Base-by-base conservation (phyloP, 2,329 filamentous ascomycete genomes). In the Penicillium sp. region DNA sequence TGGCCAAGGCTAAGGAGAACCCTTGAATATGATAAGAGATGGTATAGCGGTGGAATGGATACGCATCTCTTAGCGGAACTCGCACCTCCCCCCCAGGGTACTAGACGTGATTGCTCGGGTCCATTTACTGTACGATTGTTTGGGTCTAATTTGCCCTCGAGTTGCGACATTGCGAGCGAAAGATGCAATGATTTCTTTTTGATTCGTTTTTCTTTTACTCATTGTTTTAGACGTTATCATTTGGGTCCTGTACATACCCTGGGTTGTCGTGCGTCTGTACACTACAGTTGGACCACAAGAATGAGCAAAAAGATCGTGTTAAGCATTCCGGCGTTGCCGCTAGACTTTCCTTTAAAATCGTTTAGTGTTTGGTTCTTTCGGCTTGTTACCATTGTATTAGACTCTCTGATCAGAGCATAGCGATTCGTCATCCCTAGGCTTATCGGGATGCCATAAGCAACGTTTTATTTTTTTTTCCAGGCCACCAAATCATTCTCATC, bases 1-100 rank as follows among this genome's bases (percentile, higher is more conserved):
- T 87, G 73, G 83, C 86, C 71, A 80, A 92, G 71, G 78, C 79
- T 56, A 80, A 77, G 54, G 81, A 83, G 69, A 64, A 59, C 49
- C 69, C 69, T 68, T 76, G 75, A 67, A 71, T 56, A 46, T 43
- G 53, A 60, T 66, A 59, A n/a, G 38, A 46, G 58, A 69, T 62
- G 57, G 58, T 65, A 66, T 60, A 68, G 63, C 61, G 68, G 67
- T 68, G 70, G 70, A 70, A 71, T 69, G 68, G 64, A 65, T 70
- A 69, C 63, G 71, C 72, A 69, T 74, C 67, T 71, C 62, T 64
- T 68, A 71, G 68, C 66, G 68, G 66, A 64, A 68, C 65, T 66
- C 66, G 71, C 71, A 71, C 72, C 69, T 71, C 68, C 58, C 65
- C 65, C 66, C 68, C 69, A 69, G 71, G 74, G 71, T 75, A 73